Conservation (phyloP, 2,329 filamentous ascomycete genomes). For the Ophiostoma ulmi region DNA sequence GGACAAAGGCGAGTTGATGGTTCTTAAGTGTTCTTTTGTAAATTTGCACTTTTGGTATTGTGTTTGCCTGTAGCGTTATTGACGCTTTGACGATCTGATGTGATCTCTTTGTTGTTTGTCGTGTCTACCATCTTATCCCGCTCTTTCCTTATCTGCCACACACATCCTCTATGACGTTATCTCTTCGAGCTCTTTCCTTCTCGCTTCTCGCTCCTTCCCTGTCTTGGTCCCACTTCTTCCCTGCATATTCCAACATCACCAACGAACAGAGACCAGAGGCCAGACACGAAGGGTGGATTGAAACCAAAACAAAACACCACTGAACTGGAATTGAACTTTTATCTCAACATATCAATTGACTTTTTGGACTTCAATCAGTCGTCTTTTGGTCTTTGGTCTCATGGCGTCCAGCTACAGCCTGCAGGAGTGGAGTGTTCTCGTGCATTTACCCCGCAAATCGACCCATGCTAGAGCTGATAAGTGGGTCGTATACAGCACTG, state of each 20-base stretch:
- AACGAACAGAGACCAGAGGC: background rate
- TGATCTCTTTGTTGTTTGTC: background rate
- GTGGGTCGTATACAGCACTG: background rate
- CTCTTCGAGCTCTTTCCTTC: background rate
- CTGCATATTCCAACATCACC: background rate
- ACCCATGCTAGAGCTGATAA: constrained; percentile 1
- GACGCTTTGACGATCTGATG: background rate
- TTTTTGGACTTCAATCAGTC: too few species aligned
- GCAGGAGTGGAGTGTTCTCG: constrained; percentile 7
- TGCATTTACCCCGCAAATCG: constrained; percentile 11
- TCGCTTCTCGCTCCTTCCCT: background rate
- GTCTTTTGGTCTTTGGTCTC: background rate
- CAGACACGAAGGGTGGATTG: background rate
- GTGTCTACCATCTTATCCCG: background rate
- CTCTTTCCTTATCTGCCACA: background rate
- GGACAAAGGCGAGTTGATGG: background rate
- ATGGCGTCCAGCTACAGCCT: background rate
- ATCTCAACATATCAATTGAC: background rate
- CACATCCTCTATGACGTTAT: background rate
- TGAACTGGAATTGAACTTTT: background rate
- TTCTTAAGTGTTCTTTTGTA: background rate
- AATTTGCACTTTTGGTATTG: background rate
- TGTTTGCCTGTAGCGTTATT: background rate
- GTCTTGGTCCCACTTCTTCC: background rate
- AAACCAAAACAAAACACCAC: background rate